Evolutionary conservation across 2,329 filamentous ascomycete genomes (phyloP).

Genomic region (Hymenoscyphus albidus): DNA sequence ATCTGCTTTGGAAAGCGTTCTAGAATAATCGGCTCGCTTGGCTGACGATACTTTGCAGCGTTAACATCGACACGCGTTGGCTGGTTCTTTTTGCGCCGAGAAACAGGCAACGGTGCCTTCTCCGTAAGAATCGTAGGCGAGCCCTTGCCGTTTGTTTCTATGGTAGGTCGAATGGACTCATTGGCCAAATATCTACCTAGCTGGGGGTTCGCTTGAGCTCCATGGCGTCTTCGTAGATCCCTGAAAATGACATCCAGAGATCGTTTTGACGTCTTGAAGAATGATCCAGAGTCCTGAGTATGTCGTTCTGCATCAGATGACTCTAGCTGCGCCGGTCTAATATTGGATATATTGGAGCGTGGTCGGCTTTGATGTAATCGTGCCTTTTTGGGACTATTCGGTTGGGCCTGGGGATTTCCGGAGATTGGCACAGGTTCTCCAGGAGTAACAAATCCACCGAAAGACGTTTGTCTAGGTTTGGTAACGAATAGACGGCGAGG

Average conservation of each 20-base stretch:
- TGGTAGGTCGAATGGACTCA: conserved; percentile 19
- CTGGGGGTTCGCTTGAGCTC: conserved; percentile 31
- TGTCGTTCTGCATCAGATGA: conserved; percentile 39
- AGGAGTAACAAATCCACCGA: conserved; percentile 34
- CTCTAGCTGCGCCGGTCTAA: conserved; percentile 55
- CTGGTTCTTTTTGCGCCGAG: conserved; percentile 24
- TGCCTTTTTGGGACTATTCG: not conserved
- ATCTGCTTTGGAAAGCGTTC: conserved; percentile 26
- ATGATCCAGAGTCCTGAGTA: conserved; percentile 32
- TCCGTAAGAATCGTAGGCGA: not conserved
- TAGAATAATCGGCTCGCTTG: conserved; percentile 30
- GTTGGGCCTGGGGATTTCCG: not conserved
- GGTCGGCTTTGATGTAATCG: not conserved
- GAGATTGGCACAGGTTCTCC: conserved; percentile 6
- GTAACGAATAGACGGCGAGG: conserved; percentile 25
- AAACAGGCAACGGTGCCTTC: not conserved
- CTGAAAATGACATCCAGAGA: conserved; percentile 53
- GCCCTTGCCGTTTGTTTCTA: conserved; percentile 12
- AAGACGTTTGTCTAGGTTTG: conserved; percentile 23
- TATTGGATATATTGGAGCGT: not conserved
- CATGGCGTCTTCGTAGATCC: conserved; percentile 36
- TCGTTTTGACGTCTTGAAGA: conserved; percentile 51
- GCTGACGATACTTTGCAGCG: conserved; percentile 35
- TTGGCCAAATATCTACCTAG: conserved; percentile 38
- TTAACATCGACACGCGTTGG: conserved; percentile 32